Percentiles rank a stretch among this genome's conserved stretches.
phyloP scores from a whole-genome alignment of 2,329 filamentous ascomycete species.

The Monosporascus sp. region DNA sequence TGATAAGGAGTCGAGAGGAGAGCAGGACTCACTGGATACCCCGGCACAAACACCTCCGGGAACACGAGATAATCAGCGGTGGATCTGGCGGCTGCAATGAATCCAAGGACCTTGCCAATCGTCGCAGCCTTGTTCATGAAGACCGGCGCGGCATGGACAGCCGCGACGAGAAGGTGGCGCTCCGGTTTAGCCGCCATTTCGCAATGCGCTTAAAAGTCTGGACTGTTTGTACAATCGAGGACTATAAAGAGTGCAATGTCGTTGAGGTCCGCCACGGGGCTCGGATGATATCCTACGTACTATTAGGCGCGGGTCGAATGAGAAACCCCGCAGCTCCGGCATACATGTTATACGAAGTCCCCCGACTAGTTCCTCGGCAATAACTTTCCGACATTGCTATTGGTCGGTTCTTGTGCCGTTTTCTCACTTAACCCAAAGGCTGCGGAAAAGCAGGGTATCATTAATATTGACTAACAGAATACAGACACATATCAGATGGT shows the following conservation, averaged over 20 bases:
- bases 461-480: too few species aligned
- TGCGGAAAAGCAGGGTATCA: too few species aligned
- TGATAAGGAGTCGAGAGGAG: neutral
- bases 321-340: neutral
- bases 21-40: slow-evolving; percentile 9
- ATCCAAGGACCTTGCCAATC: slow-evolving; percentile 11
- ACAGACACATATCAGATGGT: too few species aligned
- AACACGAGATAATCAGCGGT: slow-evolving; percentile 16
- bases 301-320: neutral
- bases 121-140: slow-evolving; percentile 20
- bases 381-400: too few species aligned
- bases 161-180: slow-evolving; percentile 6
- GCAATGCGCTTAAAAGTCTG: neutral
- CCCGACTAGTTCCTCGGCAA: neutral
- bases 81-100: slow-evolving; percentile 12
- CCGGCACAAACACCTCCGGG: slow-evolving; percentile 19
- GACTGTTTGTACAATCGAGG: neutral
- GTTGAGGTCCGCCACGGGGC: neutral
- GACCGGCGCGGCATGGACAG: slow-evolving; percentile 17
- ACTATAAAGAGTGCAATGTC: neutral
- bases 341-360: neutral
- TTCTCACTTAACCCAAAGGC: too few species aligned
- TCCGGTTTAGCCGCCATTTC: neutral
- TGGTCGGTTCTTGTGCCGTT: too few species aligned
- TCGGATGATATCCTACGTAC: neutral